Base-by-base conservation (phyloP, 2,329 filamentous ascomycete genomes). In the Colletotrichum sp. region DNA sequence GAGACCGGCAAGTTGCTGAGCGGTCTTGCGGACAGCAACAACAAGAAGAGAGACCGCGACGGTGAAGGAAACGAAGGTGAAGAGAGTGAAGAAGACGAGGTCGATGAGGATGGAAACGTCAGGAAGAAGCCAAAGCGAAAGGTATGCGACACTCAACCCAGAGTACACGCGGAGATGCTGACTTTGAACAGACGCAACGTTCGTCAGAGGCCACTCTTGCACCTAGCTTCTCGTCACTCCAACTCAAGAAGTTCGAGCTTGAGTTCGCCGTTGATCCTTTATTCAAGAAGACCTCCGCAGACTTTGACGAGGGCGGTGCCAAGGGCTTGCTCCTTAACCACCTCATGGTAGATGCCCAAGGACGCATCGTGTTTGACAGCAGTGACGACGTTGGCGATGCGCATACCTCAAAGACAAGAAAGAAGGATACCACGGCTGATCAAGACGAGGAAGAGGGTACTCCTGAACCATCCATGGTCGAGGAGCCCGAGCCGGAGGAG, bases 221-320 rank as follows among this genome's bases (percentile, higher is more conserved):
- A 5, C 93, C 95, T 0, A 97, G 95, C 0, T 99, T 99, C 84
- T 92, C 94, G 57, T 93, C 96, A 22, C 84, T 99, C 71, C 95
- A 98, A 83, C 89, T 99, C 80, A 99, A 99, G 86, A 99, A 99
- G 85, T 96, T 99, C 81, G 97, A 99, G 80, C 90, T 99, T 60
- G 97, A 99, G 82, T 98, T 99, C 79, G 93, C 96, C 0, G 96
- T 99, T 7, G 97, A 99, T 82, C 97, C 97, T 4, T 87, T 99
- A n/a, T 99, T 99, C 90, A 99, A 99, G 83, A 99, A 99, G 83
- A 96, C 96, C 1, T 98, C 96, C 8, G 97, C 97, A 59, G 97
- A 99, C 86, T 99, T 99, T 79, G 97, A 99, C 82, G 97, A 99
- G 86, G 97, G 97, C 24, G 97, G 97, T 72, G 97, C 97, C 72